These are phyloP conservation scores for Porcisia hertigi DNA, from an alignment of 208 protist genomes.

Conservation along the genomic window DNA sequence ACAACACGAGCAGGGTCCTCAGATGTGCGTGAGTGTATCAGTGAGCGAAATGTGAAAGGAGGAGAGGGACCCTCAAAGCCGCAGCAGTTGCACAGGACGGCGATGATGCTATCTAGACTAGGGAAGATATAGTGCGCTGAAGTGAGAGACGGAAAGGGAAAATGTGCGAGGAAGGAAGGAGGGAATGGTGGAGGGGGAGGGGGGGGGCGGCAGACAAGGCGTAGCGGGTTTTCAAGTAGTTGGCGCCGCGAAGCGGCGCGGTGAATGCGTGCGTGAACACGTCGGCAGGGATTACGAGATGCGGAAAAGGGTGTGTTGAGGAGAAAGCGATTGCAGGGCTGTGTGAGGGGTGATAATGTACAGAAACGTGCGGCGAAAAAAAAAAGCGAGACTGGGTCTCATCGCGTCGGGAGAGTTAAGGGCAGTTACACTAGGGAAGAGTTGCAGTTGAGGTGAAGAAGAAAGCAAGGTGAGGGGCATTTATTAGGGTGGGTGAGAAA, in stretches of 20 bases:
- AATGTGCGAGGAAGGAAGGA: not conserved
- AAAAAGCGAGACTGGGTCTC: not conserved
- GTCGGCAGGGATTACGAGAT: not conserved
- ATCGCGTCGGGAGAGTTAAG: not conserved
- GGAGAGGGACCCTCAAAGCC: not conserved
- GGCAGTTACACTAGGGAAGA: not conserved
- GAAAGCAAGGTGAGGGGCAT: not conserved
- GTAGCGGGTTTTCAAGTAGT: not conserved
- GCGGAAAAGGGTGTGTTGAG: not conserved
- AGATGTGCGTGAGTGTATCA: too few species aligned
- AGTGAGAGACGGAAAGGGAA: not conserved
- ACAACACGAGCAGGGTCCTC: not conserved
- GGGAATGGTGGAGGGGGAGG: not conserved
- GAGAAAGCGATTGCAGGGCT: not conserved
- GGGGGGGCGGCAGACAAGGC: not conserved
- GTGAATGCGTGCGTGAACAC: not conserved
- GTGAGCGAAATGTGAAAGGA: not conserved
- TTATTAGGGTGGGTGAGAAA: not conserved
- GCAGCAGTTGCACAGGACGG: not conserved
- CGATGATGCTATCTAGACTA: not conserved
- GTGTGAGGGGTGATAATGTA: not conserved
- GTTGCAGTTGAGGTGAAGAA: not conserved
- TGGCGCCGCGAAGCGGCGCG: not conserved
- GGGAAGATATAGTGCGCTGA: not conserved
- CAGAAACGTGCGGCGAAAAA: not conserved